phyloP scores from a whole-genome alignment of 1,139 yeast species.

The Debaryomycetaceae sp. region DNA sequence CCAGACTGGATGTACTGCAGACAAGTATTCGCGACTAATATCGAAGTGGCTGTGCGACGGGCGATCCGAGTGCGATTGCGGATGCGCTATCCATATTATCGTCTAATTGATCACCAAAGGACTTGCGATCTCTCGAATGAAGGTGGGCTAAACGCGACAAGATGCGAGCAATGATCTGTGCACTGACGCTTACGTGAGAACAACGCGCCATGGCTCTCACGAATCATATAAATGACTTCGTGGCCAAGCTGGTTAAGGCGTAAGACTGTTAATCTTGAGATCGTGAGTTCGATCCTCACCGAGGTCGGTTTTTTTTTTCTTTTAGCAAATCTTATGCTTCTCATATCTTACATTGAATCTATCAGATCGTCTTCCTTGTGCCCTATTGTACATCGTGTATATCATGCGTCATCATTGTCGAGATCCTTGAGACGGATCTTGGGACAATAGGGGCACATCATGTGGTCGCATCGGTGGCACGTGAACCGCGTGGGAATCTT shows the following conservation, averaged over 20 bases:
- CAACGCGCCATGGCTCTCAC: no score
- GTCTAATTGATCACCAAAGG: no score
- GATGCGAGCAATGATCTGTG: no score
- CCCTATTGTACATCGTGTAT: neutral
- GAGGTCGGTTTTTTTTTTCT: slow-evolving; percentile 18
- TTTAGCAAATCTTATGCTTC: slow-evolving; percentile 1
- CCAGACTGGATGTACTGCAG: neutral
- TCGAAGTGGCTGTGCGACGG: no score
- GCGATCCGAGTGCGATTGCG: no score
- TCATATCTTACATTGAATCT: neutral
- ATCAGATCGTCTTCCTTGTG: neutral
- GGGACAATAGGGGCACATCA: slow-evolving; percentile 54
- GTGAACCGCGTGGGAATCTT: slow-evolving; percentile 33
- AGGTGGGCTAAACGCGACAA: no score
- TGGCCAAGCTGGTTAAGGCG: slow-evolving; percentile 38
- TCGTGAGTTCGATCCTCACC: slow-evolving; percentile 54
- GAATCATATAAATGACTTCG: slow-evolving; percentile 13
- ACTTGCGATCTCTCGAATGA: no score
- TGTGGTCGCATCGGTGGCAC: slow-evolving; percentile 45
- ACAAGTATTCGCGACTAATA: neutral
- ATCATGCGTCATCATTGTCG: slow-evolving; percentile 6
- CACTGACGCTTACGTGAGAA: no score
- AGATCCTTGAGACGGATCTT: slow-evolving; percentile 41
- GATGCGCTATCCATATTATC: no score
- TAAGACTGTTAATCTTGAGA: slow-evolving; percentile 57